phyloP scores from a whole-genome alignment of 768 basidiomycete species.

The Suillus decipiens region DNA sequence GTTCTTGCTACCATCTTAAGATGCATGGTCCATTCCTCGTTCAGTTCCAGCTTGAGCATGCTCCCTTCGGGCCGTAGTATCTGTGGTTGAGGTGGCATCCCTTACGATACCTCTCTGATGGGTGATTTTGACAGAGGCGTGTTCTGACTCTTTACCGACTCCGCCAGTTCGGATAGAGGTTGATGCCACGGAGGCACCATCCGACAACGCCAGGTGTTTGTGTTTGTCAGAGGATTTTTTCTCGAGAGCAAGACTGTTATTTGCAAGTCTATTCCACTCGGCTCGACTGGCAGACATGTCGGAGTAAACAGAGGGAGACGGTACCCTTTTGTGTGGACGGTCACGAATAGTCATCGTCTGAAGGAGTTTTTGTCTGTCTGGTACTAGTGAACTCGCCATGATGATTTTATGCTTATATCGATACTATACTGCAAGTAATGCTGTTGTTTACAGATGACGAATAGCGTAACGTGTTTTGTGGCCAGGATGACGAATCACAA shows the following conservation, averaged over 20 bases:
- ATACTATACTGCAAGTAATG: neutral
- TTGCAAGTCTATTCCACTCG: neutral
- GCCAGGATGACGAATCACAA: neutral
- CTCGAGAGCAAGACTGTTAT: neutral
- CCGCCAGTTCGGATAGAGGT: neutral
- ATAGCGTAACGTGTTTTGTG: neutral
- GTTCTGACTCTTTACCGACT: neutral
- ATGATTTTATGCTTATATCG: neutral
- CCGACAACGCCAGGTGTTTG: neutral
- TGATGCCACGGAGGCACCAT: neutral
- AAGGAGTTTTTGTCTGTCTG: neutral
- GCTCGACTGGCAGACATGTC: neutral
- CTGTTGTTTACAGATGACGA: neutral
- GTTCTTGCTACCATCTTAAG: neutral
- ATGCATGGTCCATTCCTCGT: neutral
- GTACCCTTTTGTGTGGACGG: neutral
- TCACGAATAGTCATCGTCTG: neutral
- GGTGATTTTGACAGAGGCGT: neutral
- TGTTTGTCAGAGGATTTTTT: neutral
- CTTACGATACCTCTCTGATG: neutral
- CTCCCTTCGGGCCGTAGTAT: neutral
- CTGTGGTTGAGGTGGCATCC: neutral
- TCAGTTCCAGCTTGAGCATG: neutral
- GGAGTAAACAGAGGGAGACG: neutral
- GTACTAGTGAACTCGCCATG: neutral